phyloP scores from a whole-genome alignment of 768 basidiomycete genomes.

The Rossbeevera mucosa region DNA sequence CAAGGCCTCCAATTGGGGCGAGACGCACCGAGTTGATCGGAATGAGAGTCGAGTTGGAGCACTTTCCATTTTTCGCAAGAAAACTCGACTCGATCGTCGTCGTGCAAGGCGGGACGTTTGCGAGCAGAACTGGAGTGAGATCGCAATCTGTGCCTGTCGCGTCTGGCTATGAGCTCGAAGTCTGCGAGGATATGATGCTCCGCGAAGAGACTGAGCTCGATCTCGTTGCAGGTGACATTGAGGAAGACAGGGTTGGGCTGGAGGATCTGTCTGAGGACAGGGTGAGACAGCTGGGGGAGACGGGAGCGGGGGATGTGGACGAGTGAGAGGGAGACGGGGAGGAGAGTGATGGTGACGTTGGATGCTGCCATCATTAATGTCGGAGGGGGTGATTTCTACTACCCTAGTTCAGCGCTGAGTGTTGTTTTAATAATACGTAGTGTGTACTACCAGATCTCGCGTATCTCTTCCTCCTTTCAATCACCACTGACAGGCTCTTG shows the following conservation, averaged over 20 bases:
- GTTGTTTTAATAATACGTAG: background rate
- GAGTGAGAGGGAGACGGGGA: slow-evolving; percentile 67
- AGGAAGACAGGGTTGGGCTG: slow-evolving; percentile 63
- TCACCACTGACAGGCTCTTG: background rate
- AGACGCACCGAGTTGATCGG: slow-evolving; percentile 57
- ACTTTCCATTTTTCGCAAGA: slow-evolving; percentile 75
- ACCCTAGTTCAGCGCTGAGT: slow-evolving; percentile 10
- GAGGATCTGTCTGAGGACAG: slow-evolving; percentile 65
- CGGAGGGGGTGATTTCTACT: slow-evolving; percentile 5
- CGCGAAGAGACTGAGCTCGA: slow-evolving; percentile 74
- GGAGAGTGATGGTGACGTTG: slow-evolving; percentile 60
- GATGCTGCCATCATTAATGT: slow-evolving; percentile 29
- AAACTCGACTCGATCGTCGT: slow-evolving; percentile 55
- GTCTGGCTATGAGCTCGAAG: slow-evolving; percentile 58
- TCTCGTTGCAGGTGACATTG: slow-evolving; percentile 72
- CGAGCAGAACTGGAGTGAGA: slow-evolving; percentile 35
- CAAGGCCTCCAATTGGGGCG: background rate
- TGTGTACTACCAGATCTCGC: slow-evolving; percentile 1
- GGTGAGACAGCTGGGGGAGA: slow-evolving; percentile 52
- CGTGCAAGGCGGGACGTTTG: slow-evolving; percentile 20
- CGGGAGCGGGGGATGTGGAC: slow-evolving; percentile 73
- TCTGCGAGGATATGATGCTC: slow-evolving; percentile 52
- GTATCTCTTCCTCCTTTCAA: background rate
- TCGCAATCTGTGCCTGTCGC: slow-evolving; percentile 47
- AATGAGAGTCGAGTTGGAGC: slow-evolving; percentile 78